Conservation (phyloP, 108 stramenopile species). For the Aurantiochytrium sp. region DNA sequence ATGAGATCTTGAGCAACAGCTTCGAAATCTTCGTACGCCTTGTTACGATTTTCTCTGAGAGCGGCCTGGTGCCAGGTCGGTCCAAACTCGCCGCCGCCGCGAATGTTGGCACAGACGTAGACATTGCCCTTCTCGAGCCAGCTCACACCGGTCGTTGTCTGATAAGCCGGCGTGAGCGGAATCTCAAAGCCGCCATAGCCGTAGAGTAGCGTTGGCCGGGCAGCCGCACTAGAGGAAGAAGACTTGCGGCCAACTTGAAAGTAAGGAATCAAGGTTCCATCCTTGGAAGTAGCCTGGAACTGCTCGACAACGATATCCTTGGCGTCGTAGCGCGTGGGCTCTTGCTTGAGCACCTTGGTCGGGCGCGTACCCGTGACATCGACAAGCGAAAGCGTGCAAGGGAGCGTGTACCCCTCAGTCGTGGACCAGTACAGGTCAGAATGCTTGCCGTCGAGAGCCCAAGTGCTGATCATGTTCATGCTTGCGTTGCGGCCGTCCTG, state of each 20-base stretch:
- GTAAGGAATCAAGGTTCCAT: slow-evolving; percentile 44
- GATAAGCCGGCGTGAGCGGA: slow-evolving; percentile 73
- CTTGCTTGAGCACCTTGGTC: slow-evolving; percentile 18
- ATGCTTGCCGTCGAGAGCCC: background rate
- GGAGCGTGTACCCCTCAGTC: slow-evolving; percentile 58
- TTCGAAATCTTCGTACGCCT: slow-evolving; percentile 88
- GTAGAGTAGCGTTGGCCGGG: slow-evolving; percentile 44
- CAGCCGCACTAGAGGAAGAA: background rate
- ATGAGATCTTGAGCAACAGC: slow-evolving; percentile 79
- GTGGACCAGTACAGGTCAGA: slow-evolving; percentile 17
- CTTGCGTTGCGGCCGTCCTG: background rate
- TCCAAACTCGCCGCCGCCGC: slow-evolving; percentile 88
- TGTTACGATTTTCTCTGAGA: slow-evolving; percentile 69
- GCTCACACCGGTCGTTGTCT: slow-evolving; percentile 58
- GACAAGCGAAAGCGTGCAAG: slow-evolving; percentile 29
- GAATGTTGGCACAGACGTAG: slow-evolving; percentile 86
- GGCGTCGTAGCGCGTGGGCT: slow-evolving; percentile 21
- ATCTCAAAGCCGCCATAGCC: slow-evolving; percentile 96
- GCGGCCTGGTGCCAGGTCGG: slow-evolving; percentile 77
- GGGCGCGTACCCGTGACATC: background rate
- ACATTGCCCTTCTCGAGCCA: slow-evolving; percentile 85
- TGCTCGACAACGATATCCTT: background rate
- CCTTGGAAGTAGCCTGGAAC: background rate
- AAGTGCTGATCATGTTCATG: background rate
- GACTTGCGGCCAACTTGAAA: slow-evolving; percentile 31